phyloP scores from a whole-genome alignment of 306 rosid species.

The Lathyrus aphaca region DNA sequence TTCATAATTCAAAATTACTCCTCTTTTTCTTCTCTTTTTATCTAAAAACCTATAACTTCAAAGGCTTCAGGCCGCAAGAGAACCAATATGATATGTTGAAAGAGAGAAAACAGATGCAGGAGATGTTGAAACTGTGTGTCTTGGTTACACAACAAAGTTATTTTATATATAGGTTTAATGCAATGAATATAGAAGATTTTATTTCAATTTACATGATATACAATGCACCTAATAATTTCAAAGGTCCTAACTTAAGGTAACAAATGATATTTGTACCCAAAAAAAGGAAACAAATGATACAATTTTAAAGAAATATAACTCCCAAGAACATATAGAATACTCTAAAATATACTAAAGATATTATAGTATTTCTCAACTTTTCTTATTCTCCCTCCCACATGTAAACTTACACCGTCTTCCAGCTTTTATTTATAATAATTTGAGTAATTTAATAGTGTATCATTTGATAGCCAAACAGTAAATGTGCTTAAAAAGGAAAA shows the following conservation, averaged over 20 bases:
- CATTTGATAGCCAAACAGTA: slow-evolving; percentile 8
- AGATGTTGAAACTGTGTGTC: neutral
- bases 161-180: too few relatives aligned
- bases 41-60: neutral
- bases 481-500: slow-evolving; percentile 13
- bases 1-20: neutral
- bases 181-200: neutral
- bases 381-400: neutral
- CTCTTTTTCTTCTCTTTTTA: neutral
- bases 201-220: neutral
- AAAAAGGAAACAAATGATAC: neutral
- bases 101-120: neutral
- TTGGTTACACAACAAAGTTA: neutral
- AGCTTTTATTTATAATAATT: neutral
- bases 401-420: neutral
- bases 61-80: neutral
- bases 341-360: neutral
- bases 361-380: neutral
- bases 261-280: neutral
- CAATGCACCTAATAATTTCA: neutral
- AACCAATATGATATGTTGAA: neutral
- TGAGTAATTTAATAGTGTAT: neutral
- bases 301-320: neutral
- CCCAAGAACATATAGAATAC: neutral
- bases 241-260: neutral